phyloP scores from a whole-genome alignment of 2,329 filamentous ascomycete species.

The Fusarium cyanostomum region DNA sequence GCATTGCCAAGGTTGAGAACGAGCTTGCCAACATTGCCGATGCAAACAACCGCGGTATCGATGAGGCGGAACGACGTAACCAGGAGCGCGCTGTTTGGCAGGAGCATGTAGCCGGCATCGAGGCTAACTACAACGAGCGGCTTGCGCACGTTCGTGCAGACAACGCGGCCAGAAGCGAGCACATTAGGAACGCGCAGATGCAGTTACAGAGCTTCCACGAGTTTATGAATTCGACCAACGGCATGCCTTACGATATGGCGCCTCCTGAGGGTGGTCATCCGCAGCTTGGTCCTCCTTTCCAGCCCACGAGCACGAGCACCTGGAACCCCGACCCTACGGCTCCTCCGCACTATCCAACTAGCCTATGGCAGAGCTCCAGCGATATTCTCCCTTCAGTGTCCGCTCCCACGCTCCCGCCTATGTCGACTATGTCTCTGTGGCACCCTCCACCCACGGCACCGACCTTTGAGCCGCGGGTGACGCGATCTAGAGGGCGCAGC shows the following conservation, averaged over 20 bases:
- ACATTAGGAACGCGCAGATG: slow-evolving; percentile 44
- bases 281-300: slow-evolving; percentile 41
- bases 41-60: slow-evolving; percentile 71
- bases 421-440: slow-evolving; percentile 48
- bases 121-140: slow-evolving; percentile 57
- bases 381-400: slow-evolving; percentile 47
- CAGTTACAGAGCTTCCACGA: slow-evolving; percentile 48
- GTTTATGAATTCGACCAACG: slow-evolving; percentile 47
- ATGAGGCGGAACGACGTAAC: slow-evolving; percentile 68
- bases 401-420: slow-evolving; percentile 45
- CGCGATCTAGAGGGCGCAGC: slow-evolving; percentile 64
- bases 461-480: slow-evolving; percentile 48
- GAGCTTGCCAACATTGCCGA: slow-evolving; percentile 76
- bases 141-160: slow-evolving; percentile 51
- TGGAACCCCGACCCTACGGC: slow-evolving; percentile 51
- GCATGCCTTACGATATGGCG: slow-evolving; percentile 46
- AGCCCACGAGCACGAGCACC: slow-evolving; percentile 35
- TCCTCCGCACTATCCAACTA: slow-evolving; percentile 47
- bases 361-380: slow-evolving; percentile 51
- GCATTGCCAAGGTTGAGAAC: slow-evolving; percentile 76
- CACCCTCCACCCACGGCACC: slow-evolving; percentile 52
- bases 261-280: slow-evolving; percentile 36
- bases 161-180: slow-evolving; percentile 46
- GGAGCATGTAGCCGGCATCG: slow-evolving; percentile 56
- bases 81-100: slow-evolving; percentile 61